Conservation (phyloP, 2,329 filamentous ascomycete genomes). For the Xylariaceae sp. region DNA sequence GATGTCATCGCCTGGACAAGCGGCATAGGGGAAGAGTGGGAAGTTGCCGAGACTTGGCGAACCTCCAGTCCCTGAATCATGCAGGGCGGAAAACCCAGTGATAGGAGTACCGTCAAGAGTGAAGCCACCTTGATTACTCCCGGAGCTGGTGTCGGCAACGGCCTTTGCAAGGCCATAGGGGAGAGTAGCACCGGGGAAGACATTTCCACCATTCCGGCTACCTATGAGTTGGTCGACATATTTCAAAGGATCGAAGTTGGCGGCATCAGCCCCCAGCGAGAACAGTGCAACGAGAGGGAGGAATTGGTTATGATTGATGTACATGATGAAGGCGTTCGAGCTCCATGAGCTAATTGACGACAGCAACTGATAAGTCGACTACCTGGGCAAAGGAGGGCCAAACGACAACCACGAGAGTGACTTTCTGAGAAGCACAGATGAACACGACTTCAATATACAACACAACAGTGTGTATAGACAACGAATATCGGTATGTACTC, state of each 20-base stretch:
- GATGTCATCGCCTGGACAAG: slow-evolving; percentile 56
- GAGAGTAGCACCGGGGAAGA: slow-evolving; percentile 40
- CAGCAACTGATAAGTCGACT: not conserved
- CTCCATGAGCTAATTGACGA: slow-evolving; percentile 1
- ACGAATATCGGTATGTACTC: not conserved
- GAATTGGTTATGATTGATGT: slow-evolving; percentile 14
- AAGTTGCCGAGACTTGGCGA: slow-evolving; percentile 66
- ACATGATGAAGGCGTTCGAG: slow-evolving; percentile 21
- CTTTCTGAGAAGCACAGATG: not conserved
- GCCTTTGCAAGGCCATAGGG: slow-evolving; percentile 49
- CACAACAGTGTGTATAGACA: not conserved
- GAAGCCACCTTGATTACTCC: slow-evolving; percentile 54
- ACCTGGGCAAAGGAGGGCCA: not conserved
- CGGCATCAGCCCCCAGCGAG: slow-evolving; percentile 19
- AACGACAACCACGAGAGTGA: not conserved
- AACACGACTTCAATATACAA: slow-evolving; percentile 10
- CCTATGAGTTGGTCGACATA: slow-evolving; percentile 52
- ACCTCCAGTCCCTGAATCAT: slow-evolving; percentile 54
- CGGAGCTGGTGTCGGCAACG: slow-evolving; percentile 49
- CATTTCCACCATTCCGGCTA: slow-evolving; percentile 43
- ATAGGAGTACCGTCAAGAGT: slow-evolving; percentile 46
- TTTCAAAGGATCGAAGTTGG: slow-evolving; percentile 33
- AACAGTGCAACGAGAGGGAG: slow-evolving; percentile 16
- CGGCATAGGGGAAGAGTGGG: slow-evolving; percentile 61
- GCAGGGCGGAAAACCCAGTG: slow-evolving; percentile 53